A percentile compares a stretch with the other conserved stretches of the same genome.
Conservation (phyloP, 768 basidiomycete species). For the Cytidiella melzeri region DNA sequence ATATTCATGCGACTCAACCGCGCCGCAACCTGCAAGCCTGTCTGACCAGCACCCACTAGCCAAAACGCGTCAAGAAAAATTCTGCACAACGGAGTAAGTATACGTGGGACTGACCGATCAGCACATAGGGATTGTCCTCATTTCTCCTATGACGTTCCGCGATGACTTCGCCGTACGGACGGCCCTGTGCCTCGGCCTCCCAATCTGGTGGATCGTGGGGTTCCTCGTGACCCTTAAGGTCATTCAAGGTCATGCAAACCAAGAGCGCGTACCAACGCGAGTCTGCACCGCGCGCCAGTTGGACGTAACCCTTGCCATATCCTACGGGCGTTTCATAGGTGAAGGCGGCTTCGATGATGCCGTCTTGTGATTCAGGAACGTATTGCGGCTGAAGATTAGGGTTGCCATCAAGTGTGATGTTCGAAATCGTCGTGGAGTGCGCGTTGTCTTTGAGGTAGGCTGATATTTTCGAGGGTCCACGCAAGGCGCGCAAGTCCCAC, state of each 20-base stretch:
- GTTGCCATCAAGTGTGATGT: constrained; percentile 24
- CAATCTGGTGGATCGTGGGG: constrained; percentile 25
- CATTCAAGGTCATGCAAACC: constrained; percentile 28
- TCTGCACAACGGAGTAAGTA: not conserved
- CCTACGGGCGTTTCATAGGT: constrained; percentile 29
- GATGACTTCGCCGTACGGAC: constrained; percentile 32
- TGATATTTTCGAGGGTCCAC: constrained; percentile 28
- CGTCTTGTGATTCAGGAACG: constrained; percentile 14
- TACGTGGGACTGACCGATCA: constrained; percentile 32
- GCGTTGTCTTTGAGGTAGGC: constrained; percentile 15
- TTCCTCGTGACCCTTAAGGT: constrained; percentile 32
- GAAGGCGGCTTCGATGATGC: constrained; percentile 32
- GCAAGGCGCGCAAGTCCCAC: constrained; percentile 36
- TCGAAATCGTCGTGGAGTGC: constrained; percentile 14
- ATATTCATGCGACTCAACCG: constrained; percentile 38
- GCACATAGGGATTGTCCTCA: constrained; percentile 33
- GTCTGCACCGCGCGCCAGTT: constrained; percentile 21
- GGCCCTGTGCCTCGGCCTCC: constrained; percentile 31
- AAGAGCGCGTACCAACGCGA: constrained; percentile 31
- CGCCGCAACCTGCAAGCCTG: constrained; percentile 36
- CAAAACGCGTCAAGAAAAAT: not conserved
- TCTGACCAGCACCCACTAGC: constrained; percentile 40
- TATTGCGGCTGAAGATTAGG: constrained; percentile 14
- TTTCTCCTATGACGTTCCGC: constrained; percentile 30
- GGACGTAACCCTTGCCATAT: constrained; percentile 30